Evolutionary conservation across 176 grass and related monocot genomes (phyloP).

Genomic region (Bromus sterilis): DNA sequence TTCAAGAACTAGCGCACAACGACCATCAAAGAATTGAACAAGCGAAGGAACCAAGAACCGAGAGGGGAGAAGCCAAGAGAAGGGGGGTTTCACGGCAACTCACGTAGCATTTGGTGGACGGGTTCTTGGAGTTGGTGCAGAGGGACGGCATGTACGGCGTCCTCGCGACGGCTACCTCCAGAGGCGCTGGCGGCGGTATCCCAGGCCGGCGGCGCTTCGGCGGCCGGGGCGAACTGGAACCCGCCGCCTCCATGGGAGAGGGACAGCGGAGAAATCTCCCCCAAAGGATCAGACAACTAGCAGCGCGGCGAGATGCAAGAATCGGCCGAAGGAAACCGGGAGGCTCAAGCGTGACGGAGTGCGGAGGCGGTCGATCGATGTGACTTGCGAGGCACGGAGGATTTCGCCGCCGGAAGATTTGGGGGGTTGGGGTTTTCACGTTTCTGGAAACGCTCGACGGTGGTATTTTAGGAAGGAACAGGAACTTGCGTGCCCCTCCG

Average conservation of each 20-base stretch:
- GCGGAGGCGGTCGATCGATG: no score
- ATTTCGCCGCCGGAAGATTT: not conserved
- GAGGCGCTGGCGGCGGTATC: no score
- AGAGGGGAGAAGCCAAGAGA: not conserved
- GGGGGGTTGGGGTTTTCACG: no score
- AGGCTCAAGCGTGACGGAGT: not conserved
- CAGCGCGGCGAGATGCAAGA: not conserved
- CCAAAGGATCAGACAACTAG: no score
- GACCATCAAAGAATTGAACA: no score
- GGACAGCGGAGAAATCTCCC: no score
- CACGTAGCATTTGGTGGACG: no score
- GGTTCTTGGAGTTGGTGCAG: no score
- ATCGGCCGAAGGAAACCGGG: not conserved
- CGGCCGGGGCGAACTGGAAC: no score
- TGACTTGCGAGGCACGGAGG: not conserved
- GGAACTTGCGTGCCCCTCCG: not conserved
- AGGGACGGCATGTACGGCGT: slow-evolving; percentile 7
- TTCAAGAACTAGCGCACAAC: not conserved
- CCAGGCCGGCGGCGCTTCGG: no score
- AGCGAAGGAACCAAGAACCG: not conserved
- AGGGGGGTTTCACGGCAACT: not conserved
- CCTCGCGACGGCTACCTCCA: not conserved
- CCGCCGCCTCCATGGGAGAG: no score
- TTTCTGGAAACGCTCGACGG: not conserved
- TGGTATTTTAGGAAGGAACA: not conserved